Evolutionary conservation across 2,329 filamentous ascomycete species (phyloP), one percentile per base, ranked within the genome.

Genomic region (Cryphonectria japonica): DNA sequence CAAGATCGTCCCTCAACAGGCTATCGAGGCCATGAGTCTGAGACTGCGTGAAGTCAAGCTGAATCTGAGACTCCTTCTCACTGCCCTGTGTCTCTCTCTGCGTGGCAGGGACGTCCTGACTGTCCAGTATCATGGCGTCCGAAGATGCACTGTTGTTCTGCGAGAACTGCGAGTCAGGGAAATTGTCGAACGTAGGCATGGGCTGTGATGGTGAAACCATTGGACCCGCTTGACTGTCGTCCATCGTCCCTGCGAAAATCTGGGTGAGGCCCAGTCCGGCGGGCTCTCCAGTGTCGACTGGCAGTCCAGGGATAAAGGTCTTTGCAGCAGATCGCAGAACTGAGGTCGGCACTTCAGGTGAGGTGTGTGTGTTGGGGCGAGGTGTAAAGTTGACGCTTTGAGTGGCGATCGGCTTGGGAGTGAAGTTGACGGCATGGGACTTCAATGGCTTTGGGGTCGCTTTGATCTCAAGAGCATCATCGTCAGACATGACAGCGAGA

Each of bases 191-290:
- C 54, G 86, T 86, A 3, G 91, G 89, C 78, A 89, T 87, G 71
- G 84, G 79, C 64, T 82, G 80, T 41, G 84, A 80, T 8, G 85
- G 85, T 26, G 86, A 79, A n/a, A 32, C 43, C 75, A 74, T 73
- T 19, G 77, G 76, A 26, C 75, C 76, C 69, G 75, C 76, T 75
- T 89, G 86, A 75, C 85, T 89, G 78, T 84, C 89, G 64, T 93
- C 94, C 89, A 98, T 92, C 0, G 94, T 97, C 16, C 93, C 93
- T 6, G 92, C 93, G 78, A 97, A 98, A 73, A 96, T 95, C 76
- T 97, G 95, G 0, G 94, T 97, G 61, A 97, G 85, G 13, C 93
- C 92, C 59, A 97, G 82, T 2, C 89, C 89, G 50, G 88, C 89
- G 32, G 88, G 85, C 0, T 85, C 87, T 32, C 82, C 81, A 11